phyloP scores from a whole-genome alignment of 2,329 filamentous ascomycete genomes.

The Pseudocercospora ulei region DNA sequence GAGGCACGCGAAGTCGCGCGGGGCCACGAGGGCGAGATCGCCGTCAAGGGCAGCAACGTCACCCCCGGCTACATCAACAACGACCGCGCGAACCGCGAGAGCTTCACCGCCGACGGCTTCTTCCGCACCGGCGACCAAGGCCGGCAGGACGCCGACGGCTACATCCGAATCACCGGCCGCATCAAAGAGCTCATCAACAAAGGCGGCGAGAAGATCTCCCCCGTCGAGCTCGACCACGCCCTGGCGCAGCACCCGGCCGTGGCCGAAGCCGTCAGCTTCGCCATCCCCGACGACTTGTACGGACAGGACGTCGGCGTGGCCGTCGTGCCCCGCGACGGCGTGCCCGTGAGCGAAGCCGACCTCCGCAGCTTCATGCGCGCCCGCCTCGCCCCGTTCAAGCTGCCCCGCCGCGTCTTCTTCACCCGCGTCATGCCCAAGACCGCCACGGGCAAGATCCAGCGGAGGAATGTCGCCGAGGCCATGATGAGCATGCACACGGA shows the following conservation, averaged over 20 bases:
- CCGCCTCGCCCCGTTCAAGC: conserved; percentile 71
- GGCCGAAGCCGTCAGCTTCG: conserved; percentile 72
- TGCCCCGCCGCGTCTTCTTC: conserved; percentile 77
- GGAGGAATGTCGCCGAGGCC: conserved; percentile 72
- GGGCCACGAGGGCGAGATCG: conserved; percentile 69
- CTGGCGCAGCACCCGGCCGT: conserved; percentile 63
- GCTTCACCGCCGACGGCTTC: conserved; percentile 66
- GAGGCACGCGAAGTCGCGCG: conserved; percentile 58
- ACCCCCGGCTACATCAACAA: conserved; percentile 83
- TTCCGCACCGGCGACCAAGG: conserved; percentile 86
- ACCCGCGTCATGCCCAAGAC: conserved; percentile 75
- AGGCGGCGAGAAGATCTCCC: conserved; percentile 80
- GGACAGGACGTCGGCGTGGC: conserved; percentile 73
- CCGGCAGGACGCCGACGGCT: conserved; percentile 67
- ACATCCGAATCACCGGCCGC: conserved; percentile 76
- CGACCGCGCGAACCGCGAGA: conserved; percentile 59
- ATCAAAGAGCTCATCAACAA: conserved; percentile 93
- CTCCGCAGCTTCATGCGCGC: conserved; percentile 59
- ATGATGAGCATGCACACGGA: no score
- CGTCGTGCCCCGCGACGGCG: conserved; percentile 60
- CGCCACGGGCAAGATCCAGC: conserved; percentile 81
- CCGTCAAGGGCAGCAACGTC: conserved; percentile 70
- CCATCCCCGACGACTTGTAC: conserved; percentile 70
- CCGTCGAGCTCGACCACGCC: conserved; percentile 78
- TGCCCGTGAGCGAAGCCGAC: conserved; percentile 45